These are phyloP conservation scores for Eleusine coracana DNA, from an alignment of 176 grass and related monocot species.

Conservation along the genomic window DNA sequence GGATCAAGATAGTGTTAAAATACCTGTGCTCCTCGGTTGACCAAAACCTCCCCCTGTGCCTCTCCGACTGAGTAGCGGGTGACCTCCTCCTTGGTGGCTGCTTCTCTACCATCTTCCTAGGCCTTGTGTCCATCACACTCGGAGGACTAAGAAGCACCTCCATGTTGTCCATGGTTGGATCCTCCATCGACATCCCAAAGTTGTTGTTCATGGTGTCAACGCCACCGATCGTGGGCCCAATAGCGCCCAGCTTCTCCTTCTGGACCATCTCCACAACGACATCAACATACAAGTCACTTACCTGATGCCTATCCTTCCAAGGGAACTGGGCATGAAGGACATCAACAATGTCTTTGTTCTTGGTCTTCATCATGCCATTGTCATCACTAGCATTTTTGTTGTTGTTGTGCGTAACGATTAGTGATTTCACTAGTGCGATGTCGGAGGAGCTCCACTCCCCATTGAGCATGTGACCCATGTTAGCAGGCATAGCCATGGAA, in stretches of 20 bases:
- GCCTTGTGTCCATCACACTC: neutral
- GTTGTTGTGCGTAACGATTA: neutral
- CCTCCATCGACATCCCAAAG: neutral
- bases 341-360: neutral
- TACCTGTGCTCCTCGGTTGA: conserved; percentile 24
- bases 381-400: neutral
- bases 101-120: neutral
- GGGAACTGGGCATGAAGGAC: conserved; percentile 17
- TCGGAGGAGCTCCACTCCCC: conserved; percentile 13
- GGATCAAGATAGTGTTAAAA: neutral
- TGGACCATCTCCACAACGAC: neutral
- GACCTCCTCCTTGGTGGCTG: neutral
- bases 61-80: neutral
- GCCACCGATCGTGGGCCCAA: neutral
- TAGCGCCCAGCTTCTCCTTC: neutral
- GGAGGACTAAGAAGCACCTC: neutral
- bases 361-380: neutral
- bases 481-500: neutral
- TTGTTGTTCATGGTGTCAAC: neutral
- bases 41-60: conserved; percentile 25
- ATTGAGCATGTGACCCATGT: neutral
- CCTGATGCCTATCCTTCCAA: conserved; percentile 21
- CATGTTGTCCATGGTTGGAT: neutral
- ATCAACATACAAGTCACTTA: conserved; percentile 39
- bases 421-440: neutral